These are phyloP conservation scores for Niebla homalea DNA, from an alignment of 495 filamentous ascomycete species.

Conservation along the genomic window DNA sequence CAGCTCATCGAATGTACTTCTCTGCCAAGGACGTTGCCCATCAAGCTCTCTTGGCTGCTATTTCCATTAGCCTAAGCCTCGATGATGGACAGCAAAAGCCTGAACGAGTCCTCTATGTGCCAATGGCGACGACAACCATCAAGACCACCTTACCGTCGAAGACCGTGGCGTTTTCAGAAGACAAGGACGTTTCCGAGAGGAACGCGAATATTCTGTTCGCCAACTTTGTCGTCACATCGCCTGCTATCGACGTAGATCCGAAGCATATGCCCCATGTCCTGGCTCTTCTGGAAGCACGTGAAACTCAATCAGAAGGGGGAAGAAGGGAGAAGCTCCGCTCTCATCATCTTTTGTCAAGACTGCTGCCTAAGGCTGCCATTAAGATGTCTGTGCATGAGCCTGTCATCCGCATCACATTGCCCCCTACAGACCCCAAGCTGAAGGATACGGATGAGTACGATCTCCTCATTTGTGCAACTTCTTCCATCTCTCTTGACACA, in stretches of 20 bases:
- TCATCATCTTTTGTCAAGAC: constrained; percentile 70
- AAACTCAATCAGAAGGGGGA: constrained; percentile 34
- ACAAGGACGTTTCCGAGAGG: constrained; percentile 64
- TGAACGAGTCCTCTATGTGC: constrained; percentile 81
- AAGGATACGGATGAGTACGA: constrained; percentile 59
- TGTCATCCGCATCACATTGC: constrained; percentile 76
- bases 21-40: constrained; percentile 85
- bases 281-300: constrained; percentile 51
- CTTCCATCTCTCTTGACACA: constrained; percentile 78
- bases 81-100: constrained; percentile 76
- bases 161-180: constrained; percentile 66
- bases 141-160: constrained; percentile 93
- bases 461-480: constrained; percentile 84
- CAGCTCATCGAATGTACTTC: constrained; percentile 98
- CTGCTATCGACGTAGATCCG: constrained; percentile 89
- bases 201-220: constrained; percentile 96
- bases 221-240: constrained; percentile 90
- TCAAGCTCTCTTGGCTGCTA: constrained; percentile 82
- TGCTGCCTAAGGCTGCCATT: constrained; percentile 87
- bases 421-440: constrained; percentile 50
- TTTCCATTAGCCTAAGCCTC: constrained; percentile 81
- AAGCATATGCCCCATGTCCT: constrained; percentile 77
- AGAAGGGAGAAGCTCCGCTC: constrained; percentile 19
- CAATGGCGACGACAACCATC: constrained; percentile 94
- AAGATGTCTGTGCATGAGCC: constrained; percentile 96